Evolutionary conservation across 495 filamentous ascomycete species (phyloP).

Genomic region (Hypoxylon crocopeplum): DNA sequence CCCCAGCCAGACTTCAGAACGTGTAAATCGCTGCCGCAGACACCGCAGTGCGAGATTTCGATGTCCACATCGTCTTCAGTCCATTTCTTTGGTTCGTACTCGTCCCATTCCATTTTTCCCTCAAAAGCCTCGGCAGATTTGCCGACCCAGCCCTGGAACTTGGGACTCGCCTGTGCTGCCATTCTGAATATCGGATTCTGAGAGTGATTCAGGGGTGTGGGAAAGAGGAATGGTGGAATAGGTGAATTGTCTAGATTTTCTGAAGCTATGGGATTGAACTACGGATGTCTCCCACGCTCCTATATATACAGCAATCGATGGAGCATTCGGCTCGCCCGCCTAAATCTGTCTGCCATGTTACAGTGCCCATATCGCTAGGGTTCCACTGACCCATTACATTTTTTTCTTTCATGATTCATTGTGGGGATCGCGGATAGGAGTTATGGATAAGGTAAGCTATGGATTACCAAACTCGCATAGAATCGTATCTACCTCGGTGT

Average conservation of each 20-base stretch:
- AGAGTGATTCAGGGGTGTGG: not conserved
- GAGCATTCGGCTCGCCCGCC: not conserved
- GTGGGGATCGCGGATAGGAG: too few relatives aligned
- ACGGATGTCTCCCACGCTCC: not conserved
- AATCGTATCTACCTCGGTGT: too few relatives aligned
- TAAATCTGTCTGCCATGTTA: not conserved
- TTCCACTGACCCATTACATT: not conserved
- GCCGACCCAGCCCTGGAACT: conserved; percentile 86
- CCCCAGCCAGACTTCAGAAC: conserved; percentile 76
- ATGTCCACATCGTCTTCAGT: conserved; percentile 80
- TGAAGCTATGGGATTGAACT: not conserved
- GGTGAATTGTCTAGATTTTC: not conserved
- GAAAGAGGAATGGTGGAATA: not conserved
- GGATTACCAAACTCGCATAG: too few relatives aligned
- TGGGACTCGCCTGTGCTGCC: conserved; percentile 28
- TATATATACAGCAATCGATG: not conserved
- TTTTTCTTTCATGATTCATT: too few relatives aligned
- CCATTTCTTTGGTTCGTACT: conserved; percentile 80
- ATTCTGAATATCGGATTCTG: conserved; percentile 8
- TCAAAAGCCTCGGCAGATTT: conserved; percentile 62
- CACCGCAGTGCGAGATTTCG: conserved; percentile 79
- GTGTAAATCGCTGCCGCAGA: conserved; percentile 83
- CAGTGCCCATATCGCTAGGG: not conserved
- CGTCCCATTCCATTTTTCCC: conserved; percentile 73
- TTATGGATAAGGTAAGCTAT: too few relatives aligned